phyloP scores from a whole-genome alignment of 441 rosid species.

The Viola pubescens region DNA sequence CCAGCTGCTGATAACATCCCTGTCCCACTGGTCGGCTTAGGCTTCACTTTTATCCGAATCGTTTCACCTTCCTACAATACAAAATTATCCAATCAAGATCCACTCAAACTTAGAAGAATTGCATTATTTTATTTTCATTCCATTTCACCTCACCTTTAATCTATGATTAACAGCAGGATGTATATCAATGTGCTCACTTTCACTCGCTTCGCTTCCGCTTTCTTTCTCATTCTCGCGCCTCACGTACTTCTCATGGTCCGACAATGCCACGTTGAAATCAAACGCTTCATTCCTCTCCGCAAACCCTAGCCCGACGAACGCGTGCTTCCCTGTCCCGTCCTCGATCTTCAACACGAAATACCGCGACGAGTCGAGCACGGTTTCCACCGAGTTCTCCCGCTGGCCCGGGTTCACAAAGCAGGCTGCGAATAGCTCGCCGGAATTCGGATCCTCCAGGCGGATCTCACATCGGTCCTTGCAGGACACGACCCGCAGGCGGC shows the following conservation, averaged over 20 bases:
- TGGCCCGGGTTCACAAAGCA: slow-evolving; percentile 80
- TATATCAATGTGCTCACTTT: slow-evolving; percentile 59
- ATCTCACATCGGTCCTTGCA: slow-evolving; percentile 96
- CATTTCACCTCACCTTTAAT: slow-evolving; percentile 50
- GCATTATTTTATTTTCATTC: neutral
- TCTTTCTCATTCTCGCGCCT: slow-evolving; percentile 76
- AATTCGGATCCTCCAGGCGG: slow-evolving; percentile 88
- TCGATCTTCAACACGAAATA: slow-evolving; percentile 92
- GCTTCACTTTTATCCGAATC: slow-evolving; percentile 89
- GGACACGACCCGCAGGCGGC: slow-evolving; percentile 90
- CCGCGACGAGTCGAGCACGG: slow-evolving; percentile 89
- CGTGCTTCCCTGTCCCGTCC: slow-evolving; percentile 88
- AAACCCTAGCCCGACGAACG: slow-evolving; percentile 87
- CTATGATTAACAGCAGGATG: slow-evolving; percentile 97
- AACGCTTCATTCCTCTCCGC: slow-evolving; percentile 94
- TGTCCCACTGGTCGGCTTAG: slow-evolving; percentile 68
- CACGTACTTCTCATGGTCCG: slow-evolving; percentile 93
- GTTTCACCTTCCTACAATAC: slow-evolving; percentile 89
- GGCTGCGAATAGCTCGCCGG: slow-evolving; percentile 89
- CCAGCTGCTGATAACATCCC: slow-evolving; percentile 98
- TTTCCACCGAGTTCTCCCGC: slow-evolving; percentile 86
- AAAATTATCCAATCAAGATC: slow-evolving; percentile 7
- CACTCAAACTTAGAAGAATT: neutral
- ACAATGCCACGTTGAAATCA: slow-evolving; percentile 95
- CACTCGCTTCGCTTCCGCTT: slow-evolving; percentile 45